Evolutionary conservation across 192 early-diverging fungal genomes (phyloP).

Genomic region (Chytriomyces sp.): DNA sequence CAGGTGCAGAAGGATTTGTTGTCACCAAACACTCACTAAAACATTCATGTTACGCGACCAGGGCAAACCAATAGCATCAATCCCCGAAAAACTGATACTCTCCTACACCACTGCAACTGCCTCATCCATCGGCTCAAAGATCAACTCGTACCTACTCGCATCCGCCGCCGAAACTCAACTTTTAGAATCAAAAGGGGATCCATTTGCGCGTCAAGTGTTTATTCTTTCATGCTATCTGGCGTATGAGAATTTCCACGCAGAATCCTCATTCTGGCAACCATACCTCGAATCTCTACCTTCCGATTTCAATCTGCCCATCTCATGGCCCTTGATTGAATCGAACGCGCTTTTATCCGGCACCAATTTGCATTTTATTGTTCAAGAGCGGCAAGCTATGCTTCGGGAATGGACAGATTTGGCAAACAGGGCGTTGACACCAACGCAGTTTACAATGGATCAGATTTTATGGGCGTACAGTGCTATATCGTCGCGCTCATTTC

Average conservation of each 20-base stretch:
- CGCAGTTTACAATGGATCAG: constrained; percentile 11
- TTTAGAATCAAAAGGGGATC: no score
- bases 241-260: constrained; percentile 39
- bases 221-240: constrained; percentile 1
- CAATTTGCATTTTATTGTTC: constrained; percentile 42
- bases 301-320: constrained; percentile 46
- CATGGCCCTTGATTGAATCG: constrained; percentile 45
- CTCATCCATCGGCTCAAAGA: no score
- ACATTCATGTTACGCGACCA: no score
- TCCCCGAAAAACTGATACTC: no score
- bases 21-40: no score
- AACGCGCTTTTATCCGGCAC: constrained; percentile 41
- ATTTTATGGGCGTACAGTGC: constrained; percentile 55
- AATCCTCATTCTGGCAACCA: constrained; percentile 46
- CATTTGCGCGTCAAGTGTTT: no score
- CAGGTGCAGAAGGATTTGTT: no score
- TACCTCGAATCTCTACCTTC: constrained; percentile 51
- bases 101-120: no score
- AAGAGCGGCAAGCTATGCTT: constrained; percentile 41
- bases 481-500: constrained; percentile 54
- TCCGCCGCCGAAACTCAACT: no score
- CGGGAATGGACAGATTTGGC: constrained; percentile 25
- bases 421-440: constrained; percentile 26
- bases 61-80: no score
- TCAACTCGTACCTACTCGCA: no score